A percentile compares a stretch with the other conserved stretches of the same genome.
phyloP scores from a whole-genome alignment of 352 stramenopile genomes.

The Pythium periplocum region DNA sequence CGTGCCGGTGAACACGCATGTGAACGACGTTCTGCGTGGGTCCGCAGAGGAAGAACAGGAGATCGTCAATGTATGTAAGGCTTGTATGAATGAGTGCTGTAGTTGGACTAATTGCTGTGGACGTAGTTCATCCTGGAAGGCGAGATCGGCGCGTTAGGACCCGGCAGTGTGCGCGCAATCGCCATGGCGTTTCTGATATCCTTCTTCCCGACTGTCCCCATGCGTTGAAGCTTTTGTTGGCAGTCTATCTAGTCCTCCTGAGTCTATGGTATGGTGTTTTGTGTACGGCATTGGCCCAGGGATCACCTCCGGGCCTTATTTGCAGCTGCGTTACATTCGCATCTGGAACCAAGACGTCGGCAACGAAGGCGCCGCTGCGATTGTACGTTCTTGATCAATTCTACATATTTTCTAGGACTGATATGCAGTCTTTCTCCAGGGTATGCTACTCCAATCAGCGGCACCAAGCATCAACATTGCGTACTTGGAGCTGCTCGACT shows the following conservation, averaged over 20 bases:
- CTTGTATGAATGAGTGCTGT: no score
- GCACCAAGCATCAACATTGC: slow-evolving; percentile 55
- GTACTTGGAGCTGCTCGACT: slow-evolving; percentile 78
- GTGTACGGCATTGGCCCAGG: slow-evolving; percentile 54
- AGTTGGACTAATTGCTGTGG: background rate
- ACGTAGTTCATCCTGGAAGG: slow-evolving; percentile 72
- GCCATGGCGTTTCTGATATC: slow-evolving; percentile 80
- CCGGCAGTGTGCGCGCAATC: slow-evolving; percentile 57
- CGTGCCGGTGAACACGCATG: slow-evolving; percentile 50
- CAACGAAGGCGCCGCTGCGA: slow-evolving; percentile 60
- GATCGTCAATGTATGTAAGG: slow-evolving; percentile 47
- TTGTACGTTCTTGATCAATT: slow-evolving; percentile 29
- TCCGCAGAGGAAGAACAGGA: slow-evolving; percentile 57
- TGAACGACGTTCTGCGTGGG: slow-evolving; percentile 66
- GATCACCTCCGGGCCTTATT: slow-evolving; percentile 60
- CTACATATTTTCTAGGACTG: no score
- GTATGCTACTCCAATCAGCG: slow-evolving; percentile 33
- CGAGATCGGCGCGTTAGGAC: slow-evolving; percentile 52
- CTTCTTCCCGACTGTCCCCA: slow-evolving; percentile 13
- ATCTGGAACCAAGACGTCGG: slow-evolving; percentile 81
- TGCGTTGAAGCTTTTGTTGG: background rate
- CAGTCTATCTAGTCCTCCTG: background rate
- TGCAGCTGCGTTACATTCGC: slow-evolving; percentile 64
- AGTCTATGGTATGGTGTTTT: slow-evolving; percentile 3
- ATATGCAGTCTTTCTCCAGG: slow-evolving; percentile 12